A percentile compares a stretch with the other conserved stretches of the same genome.
Evolutionary conservation across 495 filamentous ascomycete genomes (phyloP).

Genomic region (Apodospora peruviana): DNA sequence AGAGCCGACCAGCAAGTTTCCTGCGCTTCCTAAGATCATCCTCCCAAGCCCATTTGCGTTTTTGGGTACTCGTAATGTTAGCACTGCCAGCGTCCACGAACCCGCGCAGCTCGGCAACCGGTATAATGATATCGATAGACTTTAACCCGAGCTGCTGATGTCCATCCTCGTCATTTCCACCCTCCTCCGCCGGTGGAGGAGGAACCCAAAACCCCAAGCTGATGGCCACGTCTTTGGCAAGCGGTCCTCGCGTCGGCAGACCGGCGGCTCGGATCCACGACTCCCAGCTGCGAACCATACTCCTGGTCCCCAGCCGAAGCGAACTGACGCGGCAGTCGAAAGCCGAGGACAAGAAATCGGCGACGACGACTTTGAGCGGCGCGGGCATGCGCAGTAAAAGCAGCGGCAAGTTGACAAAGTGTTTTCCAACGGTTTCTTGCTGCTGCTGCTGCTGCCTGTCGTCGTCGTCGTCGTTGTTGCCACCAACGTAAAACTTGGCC

Average conservation of each 20-base stretch:
- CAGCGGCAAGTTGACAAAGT: conserved; percentile 35
- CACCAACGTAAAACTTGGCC: conserved; percentile 3
- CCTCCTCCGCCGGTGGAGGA: conserved; percentile 1
- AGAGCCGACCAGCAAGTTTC: conserved; percentile 29
- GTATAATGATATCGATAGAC: conserved; percentile 38
- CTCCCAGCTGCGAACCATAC: conserved; percentile 34
- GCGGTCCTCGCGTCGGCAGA: conserved; percentile 8
- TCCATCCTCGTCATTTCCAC: background rate
- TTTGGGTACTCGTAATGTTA: too few relatives aligned
- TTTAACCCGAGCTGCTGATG: conserved; percentile 27
- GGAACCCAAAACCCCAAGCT: conserved; percentile 36
- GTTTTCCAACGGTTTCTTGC: too few relatives aligned
- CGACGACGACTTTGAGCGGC: conserved; percentile 31
- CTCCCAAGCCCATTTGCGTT: conserved; percentile 21
- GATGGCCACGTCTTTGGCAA: conserved; percentile 33
- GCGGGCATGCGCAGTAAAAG: conserved; percentile 42
- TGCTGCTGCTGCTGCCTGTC: too few relatives aligned
- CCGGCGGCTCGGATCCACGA: conserved; percentile 31
- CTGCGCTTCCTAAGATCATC: conserved; percentile 24
- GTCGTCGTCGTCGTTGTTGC: background rate
- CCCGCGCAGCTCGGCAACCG: conserved; percentile 23
- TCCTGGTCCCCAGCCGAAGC: conserved; percentile 37
- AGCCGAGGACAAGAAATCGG: conserved; percentile 37
- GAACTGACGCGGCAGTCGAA: conserved; percentile 45
- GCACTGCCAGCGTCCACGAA: conserved; percentile 14